Evolutionary conservation across 257 asterid genomes (phyloP).

Genomic region (Perilla frutescens): DNA sequence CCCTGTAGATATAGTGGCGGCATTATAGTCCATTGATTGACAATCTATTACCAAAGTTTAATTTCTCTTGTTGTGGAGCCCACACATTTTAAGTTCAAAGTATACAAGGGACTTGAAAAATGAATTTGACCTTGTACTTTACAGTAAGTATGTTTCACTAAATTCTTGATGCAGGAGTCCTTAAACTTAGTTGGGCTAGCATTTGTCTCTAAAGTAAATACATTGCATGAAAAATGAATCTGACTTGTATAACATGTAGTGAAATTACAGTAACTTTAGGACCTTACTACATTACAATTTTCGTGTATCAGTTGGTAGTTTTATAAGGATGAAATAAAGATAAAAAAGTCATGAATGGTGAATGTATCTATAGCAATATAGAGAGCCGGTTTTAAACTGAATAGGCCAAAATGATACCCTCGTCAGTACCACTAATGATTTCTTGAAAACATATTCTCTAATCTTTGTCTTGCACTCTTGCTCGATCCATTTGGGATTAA

Average conservation of each 20-base stretch:
- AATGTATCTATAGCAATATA: neutral
- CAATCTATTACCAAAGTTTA: neutral
- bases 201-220: neutral
- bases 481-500: constrained; percentile 16
- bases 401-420: neutral
- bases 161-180: neutral
- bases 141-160: too few relatives aligned
- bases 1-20: neutral
- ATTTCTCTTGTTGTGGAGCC: neutral
- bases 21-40: neutral
- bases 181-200: neutral
- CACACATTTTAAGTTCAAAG: neutral
- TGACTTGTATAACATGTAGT: neutral
- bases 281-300: too few relatives aligned
- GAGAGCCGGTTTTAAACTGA: neutral
- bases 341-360: neutral
- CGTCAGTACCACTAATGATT: neutral
- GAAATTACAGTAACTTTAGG: neutral
- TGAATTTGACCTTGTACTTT: neutral
- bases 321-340: neutral
- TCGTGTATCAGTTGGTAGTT: neutral
- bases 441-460: neutral
- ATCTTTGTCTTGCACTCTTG: neutral
- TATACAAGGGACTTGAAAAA: neutral
- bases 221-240: neutral